Base-by-base conservation (phyloP, 73 alveolate genomes). In the Tetrahymena malaccensis region DNA sequence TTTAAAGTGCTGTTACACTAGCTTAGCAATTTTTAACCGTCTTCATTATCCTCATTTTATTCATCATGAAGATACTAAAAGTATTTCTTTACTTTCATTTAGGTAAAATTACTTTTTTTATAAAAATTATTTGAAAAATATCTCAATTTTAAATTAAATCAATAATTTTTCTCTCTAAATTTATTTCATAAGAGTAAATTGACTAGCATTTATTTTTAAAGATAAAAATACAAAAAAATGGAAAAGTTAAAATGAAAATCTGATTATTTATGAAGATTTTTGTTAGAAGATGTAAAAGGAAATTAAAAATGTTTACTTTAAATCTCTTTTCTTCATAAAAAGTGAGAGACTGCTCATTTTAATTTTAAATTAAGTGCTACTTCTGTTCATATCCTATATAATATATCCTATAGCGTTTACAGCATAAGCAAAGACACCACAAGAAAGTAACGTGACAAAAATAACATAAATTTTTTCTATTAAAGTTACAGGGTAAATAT, bases 351-450 rank as follows among this genome's bases (percentile, higher is more conserved):
- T 70, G 43, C 37, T 70, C 89, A 70, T 70, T 70, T 70, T 70
- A 70, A 70, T 11, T 33, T 70, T 70, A 70, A 70, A 70, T 70
- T 70, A n/a, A 27, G 89, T 70, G 37, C 89, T 70, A 35, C 44
- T 94, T 85, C 93, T 84, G 16, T 83, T 94, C 70, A 95, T 85
- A 22, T 96, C 96, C 43, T 70, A 55, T 34, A 96, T 93, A 27
- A 96, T 85, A 12, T 94, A 89, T 27, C 98, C 97, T 17, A 98
- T 96, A 58, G 97, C 93, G 56, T 96, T 96, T 44, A 98, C 97
- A 21, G 96, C 95, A 44, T 93, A 97, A 22, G 99, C 99, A 95
- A 97, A 98, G 12, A 98, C 96, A 35, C 98, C 98, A 37, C 98
- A 96, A 9, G 98, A 97, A 25, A 98, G 94, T 27, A 97, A 85